A percentile compares a stretch with the other conserved stretches of the same genome.
Evolutionary conservation across 371 early-diverging fungal genomes (phyloP).

Genomic region (Mucor irregularis): DNA sequence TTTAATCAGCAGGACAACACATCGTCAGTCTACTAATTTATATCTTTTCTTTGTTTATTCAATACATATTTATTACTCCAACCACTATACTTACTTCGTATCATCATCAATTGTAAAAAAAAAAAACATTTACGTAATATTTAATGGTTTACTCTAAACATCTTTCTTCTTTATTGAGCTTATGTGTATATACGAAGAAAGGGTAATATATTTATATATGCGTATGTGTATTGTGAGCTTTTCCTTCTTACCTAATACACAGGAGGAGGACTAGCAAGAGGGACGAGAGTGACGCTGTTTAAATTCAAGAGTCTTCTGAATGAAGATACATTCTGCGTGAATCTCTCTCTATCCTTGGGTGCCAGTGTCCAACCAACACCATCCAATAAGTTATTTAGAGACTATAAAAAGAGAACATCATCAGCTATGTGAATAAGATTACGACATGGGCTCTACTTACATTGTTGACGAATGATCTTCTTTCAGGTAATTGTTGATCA

Average conservation of each 20-base stretch:
- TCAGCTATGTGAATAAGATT: background rate
- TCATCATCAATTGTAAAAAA: too few relatives aligned
- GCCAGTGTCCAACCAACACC: conserved; percentile 66
- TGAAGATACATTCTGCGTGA: conserved; percentile 74
- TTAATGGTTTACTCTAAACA: too few relatives aligned
- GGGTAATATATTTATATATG: too few relatives aligned
- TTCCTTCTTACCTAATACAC: conserved; percentile 7
- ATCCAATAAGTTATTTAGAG: conserved; percentile 63
- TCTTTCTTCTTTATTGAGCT: too few relatives aligned
- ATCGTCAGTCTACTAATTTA: too few relatives aligned
- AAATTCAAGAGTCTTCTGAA: conserved; percentile 64
- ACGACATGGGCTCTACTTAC: too few relatives aligned
- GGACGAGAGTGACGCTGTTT: conserved; percentile 56
- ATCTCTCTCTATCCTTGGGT: conserved; percentile 73
- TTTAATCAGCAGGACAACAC: too few relatives aligned
- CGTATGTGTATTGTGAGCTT: background rate
- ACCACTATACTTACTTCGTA: too few relatives aligned
- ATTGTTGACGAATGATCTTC: conserved; percentile 66
- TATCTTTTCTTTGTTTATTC: too few relatives aligned
- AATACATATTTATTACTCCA: too few relatives aligned
- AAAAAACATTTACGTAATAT: too few relatives aligned
- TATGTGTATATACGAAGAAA: too few relatives aligned
- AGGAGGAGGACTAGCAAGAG: conserved; percentile 23
- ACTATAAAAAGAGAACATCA: conserved; percentile 23
- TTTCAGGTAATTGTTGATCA: conserved; percentile 70